These are phyloP conservation scores for Zygoascus bituminiphila DNA, from an alignment of 805 yeast species.

Conservation along the genomic window DNA sequence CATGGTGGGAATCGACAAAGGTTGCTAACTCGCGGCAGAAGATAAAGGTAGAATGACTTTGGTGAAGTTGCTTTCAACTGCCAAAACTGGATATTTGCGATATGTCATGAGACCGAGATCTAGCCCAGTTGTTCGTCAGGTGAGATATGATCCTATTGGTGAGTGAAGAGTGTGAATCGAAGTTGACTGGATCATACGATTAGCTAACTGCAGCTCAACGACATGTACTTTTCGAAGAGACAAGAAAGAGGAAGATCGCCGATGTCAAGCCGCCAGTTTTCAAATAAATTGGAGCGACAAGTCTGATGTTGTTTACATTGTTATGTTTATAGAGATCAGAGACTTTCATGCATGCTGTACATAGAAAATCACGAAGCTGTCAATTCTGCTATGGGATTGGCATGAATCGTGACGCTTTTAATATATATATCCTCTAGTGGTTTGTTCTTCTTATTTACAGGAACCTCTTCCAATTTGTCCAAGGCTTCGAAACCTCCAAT, in stretches of 20 bases:
- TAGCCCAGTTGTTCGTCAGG: conserved; percentile 68
- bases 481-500: conserved; percentile 36
- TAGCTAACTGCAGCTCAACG: conserved; percentile 47
- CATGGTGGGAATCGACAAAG: neutral
- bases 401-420: conserved; percentile 32
- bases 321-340: no score
- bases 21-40: neutral
- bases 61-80: conserved; percentile 79
- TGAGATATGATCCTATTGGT: conserved; percentile 74
- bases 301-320: neutral
- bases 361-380: conserved; percentile 3
- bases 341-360: conserved; percentile 12
- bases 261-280: conserved; percentile 21
- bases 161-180: conserved; percentile 12
- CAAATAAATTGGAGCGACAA: conserved; percentile 11
- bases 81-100: conserved; percentile 81
- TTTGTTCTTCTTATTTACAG: conserved; percentile 38
- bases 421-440: conserved; percentile 29
- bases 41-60: conserved; percentile 38
- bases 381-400: conserved; percentile 35
- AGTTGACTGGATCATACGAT: neutral
- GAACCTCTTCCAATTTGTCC: conserved; percentile 48
- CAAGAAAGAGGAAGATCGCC: conserved; percentile 71
- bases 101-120: conserved; percentile 76
- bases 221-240: conserved; percentile 85